These are phyloP conservation scores for Globisporangium irregulare DNA, from an alignment of 352 stramenopile genomes.

Conservation along the genomic window DNA sequence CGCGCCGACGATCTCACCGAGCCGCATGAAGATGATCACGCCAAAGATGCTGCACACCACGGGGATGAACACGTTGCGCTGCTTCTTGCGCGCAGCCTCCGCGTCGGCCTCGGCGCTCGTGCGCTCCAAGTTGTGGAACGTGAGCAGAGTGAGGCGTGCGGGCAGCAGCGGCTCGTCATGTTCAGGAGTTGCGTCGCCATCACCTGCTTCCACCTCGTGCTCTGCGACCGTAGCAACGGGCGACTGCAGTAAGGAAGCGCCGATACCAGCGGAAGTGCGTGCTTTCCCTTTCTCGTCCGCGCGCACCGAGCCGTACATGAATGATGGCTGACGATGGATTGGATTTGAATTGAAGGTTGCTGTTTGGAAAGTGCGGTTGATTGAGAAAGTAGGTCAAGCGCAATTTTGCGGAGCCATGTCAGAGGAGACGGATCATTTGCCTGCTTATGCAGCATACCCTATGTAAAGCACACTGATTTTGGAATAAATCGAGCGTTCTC, in stretches of 20 bases:
- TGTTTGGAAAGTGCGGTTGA: background rate
- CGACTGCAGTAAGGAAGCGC: background rate
- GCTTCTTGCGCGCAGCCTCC: constrained; percentile 15
- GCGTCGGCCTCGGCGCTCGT: constrained; percentile 10
- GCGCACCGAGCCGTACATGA: constrained; percentile 12
- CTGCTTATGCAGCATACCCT: background rate
- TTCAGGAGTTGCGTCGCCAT: background rate
- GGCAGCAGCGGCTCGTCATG: background rate
- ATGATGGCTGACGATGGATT: background rate
- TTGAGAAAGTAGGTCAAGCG: background rate
- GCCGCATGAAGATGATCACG: constrained; percentile 54
- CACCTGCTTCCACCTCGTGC: background rate
- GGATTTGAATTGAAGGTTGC: background rate
- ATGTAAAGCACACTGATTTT: background rate
- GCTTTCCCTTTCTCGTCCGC: background rate
- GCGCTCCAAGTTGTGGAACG: constrained; percentile 1
- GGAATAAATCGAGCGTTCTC: background rate
- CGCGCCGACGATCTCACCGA: constrained; percentile 37
- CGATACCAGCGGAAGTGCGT: background rate
- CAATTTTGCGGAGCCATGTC: background rate
- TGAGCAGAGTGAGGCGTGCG: constrained; percentile 1
- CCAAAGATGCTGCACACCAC: constrained; percentile 55
- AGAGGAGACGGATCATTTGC: background rate
- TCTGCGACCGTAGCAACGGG: background rate
- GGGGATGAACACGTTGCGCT: constrained; percentile 37